Conservation (phyloP, 2,329 filamentous ascomycete species). For the Podosphaera aphanis region DNA sequence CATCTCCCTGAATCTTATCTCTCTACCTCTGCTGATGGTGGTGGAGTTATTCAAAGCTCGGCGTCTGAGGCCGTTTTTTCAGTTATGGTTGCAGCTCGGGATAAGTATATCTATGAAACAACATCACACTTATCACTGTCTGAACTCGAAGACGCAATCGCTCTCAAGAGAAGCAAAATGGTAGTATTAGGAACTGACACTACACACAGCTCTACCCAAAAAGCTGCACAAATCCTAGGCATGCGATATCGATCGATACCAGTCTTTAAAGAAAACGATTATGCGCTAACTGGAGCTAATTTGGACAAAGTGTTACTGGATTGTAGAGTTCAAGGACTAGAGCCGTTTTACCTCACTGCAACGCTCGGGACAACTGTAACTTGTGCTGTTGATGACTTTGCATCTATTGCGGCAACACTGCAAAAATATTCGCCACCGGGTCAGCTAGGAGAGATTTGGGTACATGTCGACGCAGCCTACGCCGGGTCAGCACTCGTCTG, state of each 20-base stretch:
- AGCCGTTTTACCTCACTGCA: constrained; percentile 69
- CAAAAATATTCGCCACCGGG: constrained; percentile 18
- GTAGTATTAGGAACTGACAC: constrained; percentile 63
- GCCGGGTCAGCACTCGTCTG: constrained; percentile 67
- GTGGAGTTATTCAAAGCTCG: constrained; percentile 76
- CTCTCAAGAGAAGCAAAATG: constrained; percentile 41
- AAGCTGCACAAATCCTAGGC: constrained; percentile 67
- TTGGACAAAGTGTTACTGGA: constrained; percentile 39
- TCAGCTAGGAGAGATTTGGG: constrained; percentile 42
- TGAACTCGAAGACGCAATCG: constrained; percentile 46
- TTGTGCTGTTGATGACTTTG: constrained; percentile 68
- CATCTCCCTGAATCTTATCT: constrained; percentile 50
- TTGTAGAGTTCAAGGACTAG: constrained; percentile 43
- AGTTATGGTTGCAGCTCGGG: constrained; percentile 66
- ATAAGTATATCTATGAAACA: constrained; percentile 45
- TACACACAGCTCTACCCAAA: constrained; percentile 65
- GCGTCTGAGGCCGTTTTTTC: constrained; percentile 75
- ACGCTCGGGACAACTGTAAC: constrained; percentile 74
- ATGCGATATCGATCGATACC: constrained; percentile 55
- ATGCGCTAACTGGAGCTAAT: constrained; percentile 42
- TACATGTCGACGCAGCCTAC: constrained; percentile 85
- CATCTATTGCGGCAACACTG: constrained; percentile 14
- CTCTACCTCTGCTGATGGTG: constrained; percentile 47
- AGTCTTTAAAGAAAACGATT: constrained; percentile 36
- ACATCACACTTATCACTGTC: constrained; percentile 26